Evolutionary conservation across 129 eudicot species (phyloP).

Genomic region (Arctium lappa): DNA sequence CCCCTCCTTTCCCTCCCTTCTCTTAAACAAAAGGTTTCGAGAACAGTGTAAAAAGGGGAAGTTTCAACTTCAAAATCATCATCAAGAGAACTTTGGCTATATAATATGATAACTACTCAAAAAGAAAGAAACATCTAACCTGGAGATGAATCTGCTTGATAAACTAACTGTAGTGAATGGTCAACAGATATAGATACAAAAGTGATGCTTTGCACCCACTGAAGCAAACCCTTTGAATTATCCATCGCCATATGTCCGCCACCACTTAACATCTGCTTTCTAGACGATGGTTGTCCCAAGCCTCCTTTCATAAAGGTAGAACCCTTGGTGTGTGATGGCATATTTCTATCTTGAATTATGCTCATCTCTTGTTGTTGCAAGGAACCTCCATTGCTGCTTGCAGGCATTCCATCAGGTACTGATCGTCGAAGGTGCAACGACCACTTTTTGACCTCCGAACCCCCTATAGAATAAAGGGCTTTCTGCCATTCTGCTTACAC

Average conservation of each 20-base stretch:
- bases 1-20: neutral
- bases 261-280: slow-evolving; percentile 63
- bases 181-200: slow-evolving; percentile 74
- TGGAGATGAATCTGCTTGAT: slow-evolving; percentile 84
- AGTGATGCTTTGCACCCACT: slow-evolving; percentile 97
- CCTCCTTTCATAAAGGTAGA: slow-evolving; percentile 81
- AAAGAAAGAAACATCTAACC: slow-evolving; percentile 41
- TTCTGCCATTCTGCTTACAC: slow-evolving; percentile 93
- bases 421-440: slow-evolving; percentile 88
- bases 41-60: neutral
- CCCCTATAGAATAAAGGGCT: slow-evolving; percentile 84
- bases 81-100: neutral
- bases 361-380: slow-evolving; percentile 84
- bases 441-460: slow-evolving; percentile 97
- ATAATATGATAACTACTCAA: neutral
- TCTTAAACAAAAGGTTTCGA: neutral
- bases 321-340: slow-evolving; percentile 61
- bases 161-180: slow-evolving; percentile 76
- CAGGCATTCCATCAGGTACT: slow-evolving; percentile 76
- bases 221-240: slow-evolving; percentile 84
- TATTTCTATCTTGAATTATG: slow-evolving; percentile 65
- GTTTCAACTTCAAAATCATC: neutral
- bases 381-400: slow-evolving; percentile 75
- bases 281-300: slow-evolving; percentile 67
- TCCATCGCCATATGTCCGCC: slow-evolving; percentile 61